Base-by-base conservation (phyloP, 352 stramenopile species). In the Phytophthora sojae region DNA sequence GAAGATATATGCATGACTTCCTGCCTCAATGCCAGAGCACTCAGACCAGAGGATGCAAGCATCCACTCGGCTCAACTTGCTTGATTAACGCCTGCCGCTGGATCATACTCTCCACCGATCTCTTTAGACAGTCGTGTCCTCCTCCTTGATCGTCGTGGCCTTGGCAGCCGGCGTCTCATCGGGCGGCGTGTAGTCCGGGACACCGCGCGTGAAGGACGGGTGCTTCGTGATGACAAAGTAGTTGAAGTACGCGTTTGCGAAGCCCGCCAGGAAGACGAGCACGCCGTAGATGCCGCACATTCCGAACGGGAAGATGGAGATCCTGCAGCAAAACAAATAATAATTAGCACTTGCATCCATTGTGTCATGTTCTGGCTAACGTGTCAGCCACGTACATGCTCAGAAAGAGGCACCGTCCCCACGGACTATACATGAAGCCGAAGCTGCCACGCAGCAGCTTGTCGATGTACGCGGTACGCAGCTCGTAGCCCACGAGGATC, bases 181-280 rank as follows among this genome's bases (percentile, higher is more conserved):
- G 39, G 89, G 89, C 14, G 89, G 89, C 25, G 88, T 85, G 69
- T 96, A 96, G 69, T 96, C 87, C 39, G 89, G 89, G 29, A 96
- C 74, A 6, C 89, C 89, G 25, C 89, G 88, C 49, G 89, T 93
- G 77, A 96, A 96, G 6, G 87, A 95, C 50, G 89, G 89, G 68
- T 94, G 86, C 80, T 94, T 95, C 71, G 80, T 95, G 80, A 96
- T 96, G 65, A 95, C 89, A 71, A 90, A 96, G 75, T 90, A 96
- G 77, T 96, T 96, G 67, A 96, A 95, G 77, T 95, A 95, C n/a
- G 87, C 88, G 64, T 97, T 95, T 51, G 81, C 64, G 53, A 96
- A 97, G 26, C 88, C 90, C 39, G 75, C 42, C 25, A 97, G 73
- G 60, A 88, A 92, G 63, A 95, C 82, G 11, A 96, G 71, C 56